Base-by-base conservation (phyloP, 83 land plant species). In the Larix sibirica region DNA sequence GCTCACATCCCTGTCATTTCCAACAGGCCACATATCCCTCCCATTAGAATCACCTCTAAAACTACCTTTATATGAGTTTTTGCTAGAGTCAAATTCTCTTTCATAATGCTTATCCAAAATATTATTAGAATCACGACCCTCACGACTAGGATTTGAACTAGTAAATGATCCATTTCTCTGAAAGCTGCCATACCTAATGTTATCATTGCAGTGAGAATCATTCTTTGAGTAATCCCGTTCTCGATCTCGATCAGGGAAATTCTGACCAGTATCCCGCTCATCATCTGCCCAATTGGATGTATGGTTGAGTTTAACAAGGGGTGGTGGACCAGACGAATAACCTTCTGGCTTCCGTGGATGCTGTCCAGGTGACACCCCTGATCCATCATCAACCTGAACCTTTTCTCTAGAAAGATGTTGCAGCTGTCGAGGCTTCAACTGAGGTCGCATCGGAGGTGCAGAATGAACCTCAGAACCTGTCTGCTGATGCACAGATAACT, bases 251-350 rank as follows among this genome's bases (percentile, higher is more conserved):
- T 88, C 93, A 44, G 83, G 77, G 17, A 89, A 67, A 60, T 84
- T 86, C 62, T 77, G 81, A 65, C 92, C 80, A 20, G 95, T 90
- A 70, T 97, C 99, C 65, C 98, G 91, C 83, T 97, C 99, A 88
- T 96, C 99, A 84, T 97, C 98, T 83, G 93, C 97, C 99, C 99
- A 97, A 79, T 97, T 93, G 68, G 96, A 94, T 50, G 93, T 88
- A 10, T 90, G 94, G 8, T 83, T 84, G 21, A 93, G 75, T 10
- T 89, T 86, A 42, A 90, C 88, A 9, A 89, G 73, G n/a, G 97
- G 94, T 0, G 94, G 79, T 8, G 95, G 95, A 10, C 87, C 88
- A 17, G 85, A 77, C 59, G 86, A 83, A 36, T 69, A 80, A 16
- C 86, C 84, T 4, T 83, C 87, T 21, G 77, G 73, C 84, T 87